Evolutionary conservation across 2,329 filamentous ascomycete genomes (phyloP), one percentile per base, ranked within the genome.

Genomic region (Nemania diffusa): DNA sequence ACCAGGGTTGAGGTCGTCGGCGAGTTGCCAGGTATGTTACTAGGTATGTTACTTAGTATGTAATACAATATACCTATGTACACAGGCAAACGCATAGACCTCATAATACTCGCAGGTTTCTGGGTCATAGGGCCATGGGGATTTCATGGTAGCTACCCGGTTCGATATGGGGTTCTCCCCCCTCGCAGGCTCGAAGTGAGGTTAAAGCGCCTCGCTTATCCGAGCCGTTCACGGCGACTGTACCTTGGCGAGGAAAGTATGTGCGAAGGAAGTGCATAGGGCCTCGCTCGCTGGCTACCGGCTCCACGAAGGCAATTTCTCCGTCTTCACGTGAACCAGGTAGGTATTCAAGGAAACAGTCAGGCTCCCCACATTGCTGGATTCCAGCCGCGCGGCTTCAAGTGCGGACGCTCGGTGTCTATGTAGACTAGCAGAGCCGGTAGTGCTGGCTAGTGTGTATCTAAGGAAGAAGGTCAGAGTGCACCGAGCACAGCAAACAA

Each of bases 301-400:
- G 44, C 22, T 24, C 15, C 24, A 11, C 13, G 29, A 15, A 22
- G 48, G 22, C 2, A 27, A 29, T 48, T 8, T 52, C 51, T 44
- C 51, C 42, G 53, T 57, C n/a, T 20, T 58, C 50, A 37, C 42
- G 50, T 32, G 51, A 37, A 52, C 61, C 15, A 37, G 34, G 34
- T 37, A 37, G 6, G 34, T 64, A 67, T 60, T 64, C 56, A 60
- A 65, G 65, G 65, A 53, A 67, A n/a, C 20, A 46, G 8, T 44
- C 17, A 55, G n/a, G 40, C 40, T 20, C 42, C 50, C 51, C 65
- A 64, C 8, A 53, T 34, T 4, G 27, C 37, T 55, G 50, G 13
- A 32, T 61, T 50, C 11, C 26, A 46, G 32, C 22, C 24, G 7
- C 24, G 7, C 32, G 34, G 44, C 50, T 58, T 60, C 2, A 40